Conservation (phyloP, 768 basidiomycete species). For the Amanita pallidorosea region DNA sequence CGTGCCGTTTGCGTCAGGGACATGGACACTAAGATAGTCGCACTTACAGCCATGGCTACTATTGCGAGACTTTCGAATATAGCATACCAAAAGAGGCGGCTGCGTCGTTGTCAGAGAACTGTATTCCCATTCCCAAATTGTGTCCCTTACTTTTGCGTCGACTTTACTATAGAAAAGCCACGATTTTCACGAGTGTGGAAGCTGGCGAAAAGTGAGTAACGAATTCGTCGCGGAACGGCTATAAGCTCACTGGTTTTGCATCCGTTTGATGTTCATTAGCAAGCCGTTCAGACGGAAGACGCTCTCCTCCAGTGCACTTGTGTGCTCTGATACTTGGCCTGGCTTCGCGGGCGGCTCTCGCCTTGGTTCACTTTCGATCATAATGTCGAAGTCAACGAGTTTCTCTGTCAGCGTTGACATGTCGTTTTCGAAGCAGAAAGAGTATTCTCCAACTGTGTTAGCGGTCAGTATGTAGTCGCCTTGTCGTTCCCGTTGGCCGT, state of each 20-base stretch:
- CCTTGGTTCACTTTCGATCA: slow-evolving; percentile 96
- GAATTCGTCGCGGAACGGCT: background rate
- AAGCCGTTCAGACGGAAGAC: slow-evolving; percentile 84
- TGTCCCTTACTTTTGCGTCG: slow-evolving; percentile 65
- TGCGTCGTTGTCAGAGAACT: slow-evolving; percentile 16
- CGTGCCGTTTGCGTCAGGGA: slow-evolving; percentile 5
- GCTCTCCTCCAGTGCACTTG: slow-evolving; percentile 89
- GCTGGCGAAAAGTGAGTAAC: slow-evolving; percentile 27
- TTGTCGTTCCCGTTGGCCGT: slow-evolving; percentile 82
- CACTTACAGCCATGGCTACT: slow-evolving; percentile 80
- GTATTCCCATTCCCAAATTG: background rate
- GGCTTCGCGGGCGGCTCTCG: slow-evolving; percentile 82
- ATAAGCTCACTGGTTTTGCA: slow-evolving; percentile 77
- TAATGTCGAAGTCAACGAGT: slow-evolving; percentile 91
- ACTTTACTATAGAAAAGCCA: slow-evolving; percentile 87
- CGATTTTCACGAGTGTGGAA: slow-evolving; percentile 93
- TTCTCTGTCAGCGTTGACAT: slow-evolving; percentile 93
- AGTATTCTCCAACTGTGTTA: slow-evolving; percentile 80
- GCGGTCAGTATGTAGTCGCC: slow-evolving; percentile 98
- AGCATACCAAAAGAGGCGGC: slow-evolving; percentile 92
- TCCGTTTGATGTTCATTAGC: slow-evolving; percentile 82
- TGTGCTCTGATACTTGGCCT: slow-evolving; percentile 85
- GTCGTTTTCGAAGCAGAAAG: slow-evolving; percentile 98
- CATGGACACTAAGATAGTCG: background rate
- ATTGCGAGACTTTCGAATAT: slow-evolving; percentile 70